Evolutionary conservation across 2,329 filamentous ascomycete species (phyloP), one percentile per base, ranked within the genome.

Genomic region (Botrytis tulipae): DNA sequence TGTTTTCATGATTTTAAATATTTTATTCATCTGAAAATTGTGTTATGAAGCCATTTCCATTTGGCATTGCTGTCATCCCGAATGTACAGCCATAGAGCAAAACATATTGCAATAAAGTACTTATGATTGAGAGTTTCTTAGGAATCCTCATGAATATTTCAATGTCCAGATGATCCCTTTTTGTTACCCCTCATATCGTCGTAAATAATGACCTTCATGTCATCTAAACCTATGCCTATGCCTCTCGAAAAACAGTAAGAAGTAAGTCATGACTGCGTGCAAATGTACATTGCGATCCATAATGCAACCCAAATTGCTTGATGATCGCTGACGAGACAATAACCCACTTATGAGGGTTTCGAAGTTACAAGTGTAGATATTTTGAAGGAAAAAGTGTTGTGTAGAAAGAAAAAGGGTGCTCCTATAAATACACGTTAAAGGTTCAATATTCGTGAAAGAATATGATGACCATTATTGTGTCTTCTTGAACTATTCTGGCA

Each of bases 331-430:
- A 77, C 72, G 72, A 78, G 74, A 79, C 76, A 80, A 78, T 76
- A 76, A 78, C 76, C 75, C 76, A 74, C 78, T 78, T 76, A 78
- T 78, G 71, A 78, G 70, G 66, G 72, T 77, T 77, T 57, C 73
- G 29, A 78, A 72, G 79, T 80, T 80, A 80, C 79, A 80, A 79
- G 73, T 78, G 77, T 74, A 68, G 62, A 72, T 79, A 79, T 73
- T 72, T 73, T 75, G 74, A 76, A 79, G 74, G 75, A 79, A 79
- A 76, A 73, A 67, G 70, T 73, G 70, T 69, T 77, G 76, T 54
- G 73, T 74, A 77, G 75, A 79, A 79, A 78, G 76, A 74, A 77
- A 79, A 79, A 32, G 40, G 16, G 72, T 73, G 60, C 72, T 72
- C 63, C 69, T 54, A 72, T 73, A 68, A 76, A 75, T 77, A 76